Base-by-base conservation (phyloP, 106 monocot genomes). In the Iris macrosiphon region DNA sequence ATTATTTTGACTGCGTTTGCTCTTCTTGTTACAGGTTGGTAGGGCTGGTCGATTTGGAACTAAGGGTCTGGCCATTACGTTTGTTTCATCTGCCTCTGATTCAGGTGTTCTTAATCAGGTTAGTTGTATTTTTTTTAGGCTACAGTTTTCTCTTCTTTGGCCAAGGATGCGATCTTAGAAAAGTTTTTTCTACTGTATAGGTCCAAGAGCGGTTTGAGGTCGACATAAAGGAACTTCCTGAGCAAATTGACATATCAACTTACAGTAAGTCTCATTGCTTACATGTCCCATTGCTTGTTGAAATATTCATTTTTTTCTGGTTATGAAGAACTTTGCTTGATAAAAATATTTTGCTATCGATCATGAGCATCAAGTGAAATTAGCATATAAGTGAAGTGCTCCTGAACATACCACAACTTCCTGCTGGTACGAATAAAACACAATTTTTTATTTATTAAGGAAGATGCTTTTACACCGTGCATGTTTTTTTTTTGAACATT, bases 171-270 rank as follows among this genome's bases (percentile, higher is more conserved):
- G 1, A 22, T 46, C 23, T 55, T 55, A 24, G 4, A 10, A 12
- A 29, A n/a, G n/a, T 27, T 40, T 27, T 11, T 25, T 33, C 23
- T 4, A 11, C 52, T 28, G 19, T 28, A 9, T 21, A 99, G 98
- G 98, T 99, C 6, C 98, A 99, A 76, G 91, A 83, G 59, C 83
- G 98, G 67, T 99, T 99, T 69, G 98, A 99, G 63, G 98, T 99
- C n/a, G 98, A 99, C 51, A 99, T 99, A 4, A 99, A 99, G 57
- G 87, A 87, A 58, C 67, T 99, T 32, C 98, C 98, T 4, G 98
- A 99, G 51, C 91, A 91, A 69, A 99, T 99, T 39, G 98, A 99
- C 31, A 99, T 84, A 10, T 99, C 98, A 12, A 99, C 91, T 37
- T 99, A 99, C 40, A 99, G 98, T 99, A 76, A 83, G 98, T 87